A percentile compares a stretch with the other conserved stretches of the same genome.
phyloP scores from a whole-genome alignment of 495 filamentous ascomycete species.

The Amniculicola lignicola region DNA sequence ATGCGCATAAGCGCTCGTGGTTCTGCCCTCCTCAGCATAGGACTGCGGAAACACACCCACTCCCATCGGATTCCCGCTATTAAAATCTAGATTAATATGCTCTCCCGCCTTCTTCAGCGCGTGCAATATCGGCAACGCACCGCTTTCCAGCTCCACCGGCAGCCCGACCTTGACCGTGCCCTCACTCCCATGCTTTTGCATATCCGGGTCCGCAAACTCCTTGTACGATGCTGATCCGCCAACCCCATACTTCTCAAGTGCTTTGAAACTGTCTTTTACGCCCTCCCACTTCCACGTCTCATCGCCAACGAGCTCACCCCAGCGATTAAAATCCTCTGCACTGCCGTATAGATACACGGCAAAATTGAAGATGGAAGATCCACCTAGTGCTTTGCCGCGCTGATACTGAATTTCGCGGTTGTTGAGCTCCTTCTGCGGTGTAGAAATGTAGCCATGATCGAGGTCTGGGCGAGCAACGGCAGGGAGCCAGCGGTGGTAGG shows the following conservation, averaged over 20 bases:
- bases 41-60: slow-evolving; percentile 20
- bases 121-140: slow-evolving; percentile 4
- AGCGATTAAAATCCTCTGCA: slow-evolving; percentile 28
- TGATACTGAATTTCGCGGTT: slow-evolving; percentile 14
- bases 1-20: slow-evolving; percentile 33
- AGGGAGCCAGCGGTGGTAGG: slow-evolving; percentile 19
- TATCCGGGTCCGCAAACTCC: slow-evolving; percentile 23
- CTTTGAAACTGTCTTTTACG: slow-evolving; percentile 17
- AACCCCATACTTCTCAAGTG: slow-evolving; percentile 25
- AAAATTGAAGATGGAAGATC: slow-evolving; percentile 30
- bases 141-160: slow-evolving; percentile 20
- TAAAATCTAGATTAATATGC: slow-evolving; percentile 25
- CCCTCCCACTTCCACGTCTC: slow-evolving; percentile 30
- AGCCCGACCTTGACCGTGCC: slow-evolving; percentile 24
- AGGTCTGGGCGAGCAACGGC: slow-evolving; percentile 24
- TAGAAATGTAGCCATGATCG: slow-evolving; percentile 16
- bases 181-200: slow-evolving; percentile 17
- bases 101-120: slow-evolving; percentile 21
- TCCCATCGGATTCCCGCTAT: slow-evolving; percentile 27
- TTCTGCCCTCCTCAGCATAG: slow-evolving; percentile 16
- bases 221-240: slow-evolving; percentile 2
- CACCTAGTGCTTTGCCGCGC: slow-evolving; percentile 27
- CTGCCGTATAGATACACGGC: slow-evolving; percentile 25
- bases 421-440: slow-evolving; percentile 17
- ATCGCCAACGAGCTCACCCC: slow-evolving; percentile 28